Evolutionary conservation across 805 yeast species (phyloP).

Genomic region (Metschnikowia picachoensis): DNA sequence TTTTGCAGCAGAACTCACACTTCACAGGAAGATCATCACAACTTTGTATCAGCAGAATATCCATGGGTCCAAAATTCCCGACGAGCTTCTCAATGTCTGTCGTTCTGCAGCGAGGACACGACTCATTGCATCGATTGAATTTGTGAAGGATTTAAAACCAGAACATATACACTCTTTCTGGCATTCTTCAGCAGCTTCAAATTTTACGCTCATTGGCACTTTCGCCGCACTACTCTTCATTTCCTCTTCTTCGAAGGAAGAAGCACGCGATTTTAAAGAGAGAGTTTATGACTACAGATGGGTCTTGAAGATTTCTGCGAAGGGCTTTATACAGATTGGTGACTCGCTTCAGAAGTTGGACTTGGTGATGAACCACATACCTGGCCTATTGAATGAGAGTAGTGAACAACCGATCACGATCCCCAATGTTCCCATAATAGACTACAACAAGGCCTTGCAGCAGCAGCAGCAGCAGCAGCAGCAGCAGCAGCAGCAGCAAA

Average conservation of each 20-base stretch:
- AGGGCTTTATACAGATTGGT: conserved; percentile 75
- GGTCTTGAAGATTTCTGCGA: conserved; percentile 68
- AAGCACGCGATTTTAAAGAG: conserved; percentile 59
- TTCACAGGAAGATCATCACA: conserved; percentile 74
- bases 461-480: conserved; percentile 8
- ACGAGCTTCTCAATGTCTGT: conserved; percentile 52
- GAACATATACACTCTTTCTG: conserved; percentile 87
- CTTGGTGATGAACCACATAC: conserved; percentile 67
- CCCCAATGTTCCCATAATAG: conserved; percentile 31
- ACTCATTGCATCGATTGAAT: conserved; percentile 75
- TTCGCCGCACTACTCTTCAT: conserved; percentile 80
- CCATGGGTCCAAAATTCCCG: conserved; percentile 33
- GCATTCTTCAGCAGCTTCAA: conserved; percentile 79
- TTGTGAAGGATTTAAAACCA: conserved; percentile 67
- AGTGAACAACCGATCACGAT: conserved; percentile 34
- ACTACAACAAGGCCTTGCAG: conserved; percentile 14
- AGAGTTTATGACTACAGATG: conserved; percentile 74
- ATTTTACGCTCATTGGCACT: conserved; percentile 78
- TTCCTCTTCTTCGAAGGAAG: conserved; percentile 59
- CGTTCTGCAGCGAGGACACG: conserved; percentile 83
- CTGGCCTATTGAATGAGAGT: conserved; percentile 52
- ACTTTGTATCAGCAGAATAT: conserved; percentile 38
- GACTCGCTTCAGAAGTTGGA: conserved; percentile 71
- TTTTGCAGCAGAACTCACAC: conserved; percentile 82
- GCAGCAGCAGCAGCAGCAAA: conserved; percentile 6